Evolutionary conservation across 192 early-diverging fungal genomes (phyloP).

Genomic region (Backusella tarrabulga): DNA sequence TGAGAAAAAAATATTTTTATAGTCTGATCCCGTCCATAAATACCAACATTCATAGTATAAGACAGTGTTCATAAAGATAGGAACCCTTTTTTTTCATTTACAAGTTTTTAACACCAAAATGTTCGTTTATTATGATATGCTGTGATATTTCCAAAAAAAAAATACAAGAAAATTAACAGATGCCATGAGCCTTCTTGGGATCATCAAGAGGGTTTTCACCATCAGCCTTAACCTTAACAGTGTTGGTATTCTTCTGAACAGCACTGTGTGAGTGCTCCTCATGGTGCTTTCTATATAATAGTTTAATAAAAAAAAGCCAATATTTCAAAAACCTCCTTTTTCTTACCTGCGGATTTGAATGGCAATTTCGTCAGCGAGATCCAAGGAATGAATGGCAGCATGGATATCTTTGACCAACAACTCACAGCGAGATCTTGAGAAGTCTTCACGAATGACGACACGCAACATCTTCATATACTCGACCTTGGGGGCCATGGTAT

Average conservation of each 20-base stretch:
- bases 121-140: not conserved
- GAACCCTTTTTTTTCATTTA: too few relatives aligned
- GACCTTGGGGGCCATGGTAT: conserved; percentile 50
- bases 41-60: too few relatives aligned
- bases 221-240: not conserved
- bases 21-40: too few relatives aligned
- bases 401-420: conserved; percentile 30
- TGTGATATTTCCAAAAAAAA: not conserved
- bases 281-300: conserved; percentile 2
- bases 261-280: not conserved
- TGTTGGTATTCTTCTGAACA: conserved; percentile 3
- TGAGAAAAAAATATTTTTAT: too few relatives aligned
- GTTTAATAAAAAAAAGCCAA: not conserved
- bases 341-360: conserved; percentile 17
- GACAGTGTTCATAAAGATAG: too few relatives aligned
- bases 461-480: conserved; percentile 57
- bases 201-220: not conserved
- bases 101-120: too few relatives aligned
- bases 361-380: conserved; percentile 3
- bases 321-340: not conserved
- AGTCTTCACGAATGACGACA: conserved; percentile 62
- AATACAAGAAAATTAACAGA: not conserved
- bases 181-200: not conserved
- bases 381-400: conserved; percentile 23
- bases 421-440: conserved; percentile 23